phyloP scores from a whole-genome alignment of 495 filamentous ascomycete species.

The Lophium mytilinum region DNA sequence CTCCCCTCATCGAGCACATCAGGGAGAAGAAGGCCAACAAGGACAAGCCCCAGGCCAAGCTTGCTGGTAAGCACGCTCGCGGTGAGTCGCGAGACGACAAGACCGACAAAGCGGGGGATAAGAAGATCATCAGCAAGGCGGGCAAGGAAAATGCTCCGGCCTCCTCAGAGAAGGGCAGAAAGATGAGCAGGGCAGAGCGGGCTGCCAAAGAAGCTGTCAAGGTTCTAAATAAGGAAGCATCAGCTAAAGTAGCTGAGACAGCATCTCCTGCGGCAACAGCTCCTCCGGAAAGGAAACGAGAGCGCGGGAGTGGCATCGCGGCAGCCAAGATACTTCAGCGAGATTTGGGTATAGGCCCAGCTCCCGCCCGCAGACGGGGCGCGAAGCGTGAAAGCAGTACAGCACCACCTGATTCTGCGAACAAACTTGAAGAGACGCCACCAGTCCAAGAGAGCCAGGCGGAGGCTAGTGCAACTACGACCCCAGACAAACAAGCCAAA shows the following conservation, averaged over 20 bases:
- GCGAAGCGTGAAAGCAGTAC: conserved; percentile 33
- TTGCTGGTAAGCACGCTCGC: conserved; percentile 40
- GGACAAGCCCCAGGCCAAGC: conserved; percentile 50
- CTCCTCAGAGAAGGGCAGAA: conserved; percentile 40
- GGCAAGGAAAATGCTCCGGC: conserved; percentile 26
- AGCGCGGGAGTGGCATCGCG: conserved; percentile 63
- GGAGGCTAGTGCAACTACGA: conserved; percentile 6
- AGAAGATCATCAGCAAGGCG: conserved; percentile 33
- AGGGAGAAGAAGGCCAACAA: conserved; percentile 85
- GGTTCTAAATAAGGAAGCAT: conserved; percentile 59
- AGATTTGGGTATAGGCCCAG: conserved; percentile 68
- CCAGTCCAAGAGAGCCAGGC: conserved; percentile 13
- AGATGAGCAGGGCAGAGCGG: conserved; percentile 45
- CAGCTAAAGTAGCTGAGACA: conserved; percentile 36
- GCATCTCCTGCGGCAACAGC: conserved; percentile 25
- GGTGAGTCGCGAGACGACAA: conserved; percentile 48
- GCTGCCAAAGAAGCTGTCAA: conserved; percentile 69
- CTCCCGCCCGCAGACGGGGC: conserved; percentile 40
- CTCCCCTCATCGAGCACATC: conserved; percentile 83
- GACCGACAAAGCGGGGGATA: conserved; percentile 45
- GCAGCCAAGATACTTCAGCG: conserved; percentile 83
- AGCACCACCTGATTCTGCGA: conserved; percentile 2
- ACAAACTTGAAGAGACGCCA: conserved; percentile 27
- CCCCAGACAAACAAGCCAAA: not conserved
- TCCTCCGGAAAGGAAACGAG: conserved; percentile 45